Conservation (phyloP, 1,284 basidiomycete species). For the Ceratobasidium sp. region DNA sequence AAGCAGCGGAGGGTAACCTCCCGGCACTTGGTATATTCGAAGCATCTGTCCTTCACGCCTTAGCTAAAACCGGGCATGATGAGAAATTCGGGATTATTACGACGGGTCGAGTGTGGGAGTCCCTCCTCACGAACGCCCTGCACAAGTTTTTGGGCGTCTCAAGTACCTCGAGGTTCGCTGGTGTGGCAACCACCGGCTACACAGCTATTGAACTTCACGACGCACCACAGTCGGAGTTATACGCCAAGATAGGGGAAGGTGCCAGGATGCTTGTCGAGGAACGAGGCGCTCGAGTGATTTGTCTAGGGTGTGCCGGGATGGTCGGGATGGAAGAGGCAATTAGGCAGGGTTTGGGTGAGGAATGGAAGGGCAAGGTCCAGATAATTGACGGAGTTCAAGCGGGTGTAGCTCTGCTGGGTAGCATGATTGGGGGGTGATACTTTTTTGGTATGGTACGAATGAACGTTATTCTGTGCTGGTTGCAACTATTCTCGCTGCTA, state of each 20-base stretch:
- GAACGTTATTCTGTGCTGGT: too few species aligned
- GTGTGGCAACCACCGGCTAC: constrained; percentile 63
- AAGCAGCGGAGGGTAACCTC: constrained; percentile 50
- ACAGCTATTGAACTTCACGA: constrained; percentile 62
- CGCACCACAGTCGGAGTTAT: constrained; percentile 57
- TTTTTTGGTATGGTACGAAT: too few species aligned
- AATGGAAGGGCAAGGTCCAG: constrained; percentile 53
- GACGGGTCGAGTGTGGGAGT: constrained; percentile 64
- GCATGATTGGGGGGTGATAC: background rate
- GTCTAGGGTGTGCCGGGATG: constrained; percentile 67
- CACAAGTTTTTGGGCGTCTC: constrained; percentile 53
- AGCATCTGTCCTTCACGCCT: constrained; percentile 58
- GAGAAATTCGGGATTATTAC: constrained; percentile 65
- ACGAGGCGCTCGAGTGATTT: constrained; percentile 59
- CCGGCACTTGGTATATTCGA: constrained; percentile 61
- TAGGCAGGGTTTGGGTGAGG: constrained; percentile 54
- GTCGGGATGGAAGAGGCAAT: constrained; percentile 62
- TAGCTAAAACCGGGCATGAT: constrained; percentile 55
- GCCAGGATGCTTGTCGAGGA: constrained; percentile 54
- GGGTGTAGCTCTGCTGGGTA: constrained; percentile 53
- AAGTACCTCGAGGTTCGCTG: constrained; percentile 57
- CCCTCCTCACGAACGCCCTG: constrained; percentile 59
- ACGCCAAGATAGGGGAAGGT: constrained; percentile 56
- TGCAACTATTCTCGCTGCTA: too few species aligned
- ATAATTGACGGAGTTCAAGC: constrained; percentile 63